Base-by-base conservation (phyloP, 1,284 basidiomycete genomes). In the Sanghuangporus baumii region DNA sequence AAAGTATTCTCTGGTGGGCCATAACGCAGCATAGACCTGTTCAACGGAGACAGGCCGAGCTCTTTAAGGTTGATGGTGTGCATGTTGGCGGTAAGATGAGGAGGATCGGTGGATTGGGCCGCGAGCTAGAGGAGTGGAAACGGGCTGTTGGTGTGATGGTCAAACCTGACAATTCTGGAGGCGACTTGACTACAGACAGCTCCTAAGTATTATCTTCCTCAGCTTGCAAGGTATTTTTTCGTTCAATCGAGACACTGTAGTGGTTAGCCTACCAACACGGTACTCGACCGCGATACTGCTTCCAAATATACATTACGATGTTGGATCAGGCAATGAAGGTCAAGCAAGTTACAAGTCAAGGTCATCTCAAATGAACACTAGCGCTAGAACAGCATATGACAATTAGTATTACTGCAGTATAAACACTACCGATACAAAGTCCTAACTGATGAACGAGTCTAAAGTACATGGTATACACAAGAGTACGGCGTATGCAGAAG, bases 1-100 rank as follows among this genome's bases (percentile, higher is more conserved):
- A 84, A 0, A 83, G 85, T 67, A 84, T 87, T 64, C 59, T 88
- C 1, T 82, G 80, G 81, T 87, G 77, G 78, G 85, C 81, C 68
- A 65, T 85, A 36, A 76, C 72, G 26, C 57, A 80, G 2, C 84
- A 86, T 62, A 67, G 69, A 64, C 5, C 37, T 2, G 60, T 68
- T 37, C 71, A 78, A 26, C 55, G 70, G 56, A 65, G 66, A 18
- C 55, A 73, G 58, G 14, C 65, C 43, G 74, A 62, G 48, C 63
- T 67, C 55, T 69, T 79, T 72, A 43, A 67, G 51, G 67, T 70
- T 34, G 67, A 75, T 6, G 77, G 59, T 6, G 41, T 71, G 6
- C 61, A 68, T 6, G 54, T 64, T 2, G 69, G 71, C 14, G 73
- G 74, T 37, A 81, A 75, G 65, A 79, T 82, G 80, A 72, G 74